Evolutionary conservation across 1,139 yeast species (phyloP), one percentile per base, ranked within the genome.

Genomic region (Taphrina wiesneri): DNA sequence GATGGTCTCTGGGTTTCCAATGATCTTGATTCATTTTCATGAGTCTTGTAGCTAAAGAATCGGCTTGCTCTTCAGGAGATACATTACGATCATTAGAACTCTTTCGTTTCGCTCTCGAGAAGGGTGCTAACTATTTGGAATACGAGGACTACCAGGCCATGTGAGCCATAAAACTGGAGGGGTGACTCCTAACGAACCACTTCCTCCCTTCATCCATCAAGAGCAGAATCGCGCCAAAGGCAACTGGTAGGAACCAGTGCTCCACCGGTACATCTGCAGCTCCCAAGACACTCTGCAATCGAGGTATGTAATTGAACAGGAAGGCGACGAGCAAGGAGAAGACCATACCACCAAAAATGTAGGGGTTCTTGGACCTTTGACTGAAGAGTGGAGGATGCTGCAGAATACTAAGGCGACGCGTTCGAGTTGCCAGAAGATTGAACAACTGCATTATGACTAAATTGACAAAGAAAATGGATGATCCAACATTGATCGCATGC

Each of bases 371-470:
- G 17, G 75, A 71, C 41, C 72, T 73, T 72, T 75, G 70, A 68
- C 76, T 73, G 57, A 72, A 66, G 63, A 77, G 71, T 19, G 78
- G 83, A 62, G 75, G 74, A 69, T 75, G 81, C 71, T 80, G 82
- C 73, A 82, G 78, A 19, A 82, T 72, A 70, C 82, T 78, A 69
- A 80, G 74, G 65, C 76, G 74, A 68, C 85, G 76, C 0, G 83
- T 80, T 72, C 86, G 76, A 54, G 81, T 78, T 0, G 83, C 77
- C 71, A 82, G 70, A 70, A 82, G 73, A 70, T 82, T 82, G 75
- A 82, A 81, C 69, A 79, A 76, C 72, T 83, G 85, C 78, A 82
- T 74, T 51, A 82, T 77, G 4, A 83, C 84, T 76, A 83, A 75
- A 66, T 81, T 81, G 64, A 79, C 76, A 71, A 83, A 83, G 73